phyloP scores from a whole-genome alignment of 2,329 filamentous ascomycete genomes.

The Epichloe coenophiala region DNA sequence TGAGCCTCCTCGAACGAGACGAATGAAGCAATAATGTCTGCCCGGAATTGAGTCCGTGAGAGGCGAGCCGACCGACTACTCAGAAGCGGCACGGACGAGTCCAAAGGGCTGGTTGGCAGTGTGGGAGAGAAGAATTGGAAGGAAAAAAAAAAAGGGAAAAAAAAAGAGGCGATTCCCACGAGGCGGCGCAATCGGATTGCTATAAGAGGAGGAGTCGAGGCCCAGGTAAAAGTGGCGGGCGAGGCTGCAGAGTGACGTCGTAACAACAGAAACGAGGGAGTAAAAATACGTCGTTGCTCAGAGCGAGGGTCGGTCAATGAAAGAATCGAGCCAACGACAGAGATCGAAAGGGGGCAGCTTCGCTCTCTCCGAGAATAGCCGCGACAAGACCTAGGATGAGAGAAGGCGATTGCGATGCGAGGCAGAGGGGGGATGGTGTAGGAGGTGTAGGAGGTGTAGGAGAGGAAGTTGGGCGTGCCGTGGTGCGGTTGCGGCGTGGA shows the following conservation, averaged over 20 bases:
- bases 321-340: background rate
- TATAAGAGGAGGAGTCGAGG: background rate
- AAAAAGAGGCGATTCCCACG: background rate
- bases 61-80: background rate
- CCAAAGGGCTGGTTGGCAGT: background rate
- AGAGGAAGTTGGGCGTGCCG: constrained; percentile 7
- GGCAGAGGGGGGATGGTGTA: constrained; percentile 7
- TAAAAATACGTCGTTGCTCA: background rate
- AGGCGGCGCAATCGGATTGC: background rate
- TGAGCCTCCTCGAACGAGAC: background rate
- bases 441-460: background rate
- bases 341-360: background rate
- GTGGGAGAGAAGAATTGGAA: background rate
- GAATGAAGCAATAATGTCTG: background rate
- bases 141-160: rapidly evolving
- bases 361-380: background rate
- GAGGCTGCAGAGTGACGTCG: constrained; percentile 1
- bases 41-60: background rate
- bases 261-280: background rate
- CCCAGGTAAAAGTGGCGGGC: background rate
- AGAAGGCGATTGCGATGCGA: constrained; percentile 1
- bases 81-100: background rate
- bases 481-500: constrained; percentile 3
- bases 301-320: background rate
- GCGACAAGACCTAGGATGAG: background rate